phyloP scores from a whole-genome alignment of 768 basidiomycete genomes.

The Hemileccinum impolitum region DNA sequence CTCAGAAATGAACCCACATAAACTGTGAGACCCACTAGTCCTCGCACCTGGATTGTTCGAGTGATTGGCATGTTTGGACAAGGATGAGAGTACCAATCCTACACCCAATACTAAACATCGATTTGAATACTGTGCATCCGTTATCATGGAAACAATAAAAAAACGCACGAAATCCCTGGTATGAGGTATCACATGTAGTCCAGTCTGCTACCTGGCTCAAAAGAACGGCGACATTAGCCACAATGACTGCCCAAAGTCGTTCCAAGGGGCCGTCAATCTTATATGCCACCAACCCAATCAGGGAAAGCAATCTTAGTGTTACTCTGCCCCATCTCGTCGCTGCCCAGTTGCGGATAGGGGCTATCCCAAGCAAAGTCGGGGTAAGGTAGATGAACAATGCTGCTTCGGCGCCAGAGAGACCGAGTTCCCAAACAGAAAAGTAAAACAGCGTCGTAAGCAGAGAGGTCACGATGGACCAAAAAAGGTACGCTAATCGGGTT shows the following conservation, averaged over 20 bases:
- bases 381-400: slow-evolving; percentile 70
- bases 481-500: slow-evolving; percentile 57
- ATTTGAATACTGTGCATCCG: background rate
- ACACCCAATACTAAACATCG: slow-evolving; percentile 52
- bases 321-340: slow-evolving; percentile 48
- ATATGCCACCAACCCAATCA: slow-evolving; percentile 55
- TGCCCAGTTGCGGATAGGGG: slow-evolving; percentile 43
- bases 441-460: slow-evolving; percentile 83
- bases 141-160: background rate
- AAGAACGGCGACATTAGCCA: slow-evolving; percentile 49
- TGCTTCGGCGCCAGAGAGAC: slow-evolving; percentile 78
- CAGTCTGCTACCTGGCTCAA: slow-evolving; percentile 53
- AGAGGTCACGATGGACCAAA: slow-evolving; percentile 81
- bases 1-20: slow-evolving; percentile 2
- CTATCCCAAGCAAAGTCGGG: slow-evolving; percentile 54
- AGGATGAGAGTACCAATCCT: slow-evolving; percentile 62
- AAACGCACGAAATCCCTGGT: slow-evolving; percentile 49
- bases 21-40: background rate
- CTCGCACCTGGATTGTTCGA: slow-evolving; percentile 71
- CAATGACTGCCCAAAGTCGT: slow-evolving; percentile 55
- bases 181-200: slow-evolving; percentile 40
- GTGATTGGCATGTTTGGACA: slow-evolving; percentile 76
- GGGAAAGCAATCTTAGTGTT: slow-evolving; percentile 44
- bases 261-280: slow-evolving; percentile 45
- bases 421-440: slow-evolving; percentile 89